A percentile compares a stretch with the other conserved stretches of the same genome.
phyloP scores from a whole-genome alignment of 2,329 filamentous ascomycete species.

The Leptographium procerum region DNA sequence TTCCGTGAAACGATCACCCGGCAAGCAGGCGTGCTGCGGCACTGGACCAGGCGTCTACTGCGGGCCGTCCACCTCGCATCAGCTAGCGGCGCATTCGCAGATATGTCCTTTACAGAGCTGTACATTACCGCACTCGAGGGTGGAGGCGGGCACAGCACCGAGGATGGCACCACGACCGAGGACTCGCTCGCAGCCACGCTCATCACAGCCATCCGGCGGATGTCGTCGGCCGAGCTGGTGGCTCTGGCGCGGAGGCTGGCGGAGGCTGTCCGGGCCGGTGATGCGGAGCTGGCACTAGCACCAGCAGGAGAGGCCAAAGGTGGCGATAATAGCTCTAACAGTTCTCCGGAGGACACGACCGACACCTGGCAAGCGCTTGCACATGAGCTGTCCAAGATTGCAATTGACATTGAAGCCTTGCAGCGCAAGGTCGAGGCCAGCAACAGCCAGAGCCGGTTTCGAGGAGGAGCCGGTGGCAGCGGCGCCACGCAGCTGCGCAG shows the following conservation, averaged over 20 bases:
- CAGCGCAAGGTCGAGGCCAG: conserved; percentile 30
- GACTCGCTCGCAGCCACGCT: conserved; percentile 34
- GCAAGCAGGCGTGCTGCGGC: conserved; percentile 20
- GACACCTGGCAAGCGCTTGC: conserved; percentile 14
- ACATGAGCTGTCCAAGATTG: conserved; percentile 26
- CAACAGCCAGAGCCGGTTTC: conserved; percentile 16
- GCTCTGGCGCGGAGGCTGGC: conserved; percentile 31
- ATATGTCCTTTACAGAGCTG: conserved; percentile 35
- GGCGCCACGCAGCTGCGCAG: conserved; percentile 42
- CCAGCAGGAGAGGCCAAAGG: conserved; percentile 22
- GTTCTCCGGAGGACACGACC: conserved; percentile 6
- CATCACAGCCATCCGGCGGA: conserved; percentile 46
- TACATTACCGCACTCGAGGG: conserved; percentile 47
- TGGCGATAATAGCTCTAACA: too few species aligned
- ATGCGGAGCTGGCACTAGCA: conserved; percentile 25
- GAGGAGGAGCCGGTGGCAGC: neutral
- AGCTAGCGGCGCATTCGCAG: conserved; percentile 18
- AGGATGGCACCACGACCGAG: conserved; percentile 18
- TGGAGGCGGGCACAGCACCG: neutral
- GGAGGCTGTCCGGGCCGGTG: conserved; percentile 22
- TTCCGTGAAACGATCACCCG: conserved; percentile 25
- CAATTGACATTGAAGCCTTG: conserved; percentile 35
- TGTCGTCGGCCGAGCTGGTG: conserved; percentile 39
- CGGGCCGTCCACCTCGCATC: conserved; percentile 36
- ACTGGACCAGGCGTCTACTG: conserved; percentile 30